Evolutionary conservation across 768 basidiomycete genomes (phyloP).

Genomic region (Hericium alpestre): DNA sequence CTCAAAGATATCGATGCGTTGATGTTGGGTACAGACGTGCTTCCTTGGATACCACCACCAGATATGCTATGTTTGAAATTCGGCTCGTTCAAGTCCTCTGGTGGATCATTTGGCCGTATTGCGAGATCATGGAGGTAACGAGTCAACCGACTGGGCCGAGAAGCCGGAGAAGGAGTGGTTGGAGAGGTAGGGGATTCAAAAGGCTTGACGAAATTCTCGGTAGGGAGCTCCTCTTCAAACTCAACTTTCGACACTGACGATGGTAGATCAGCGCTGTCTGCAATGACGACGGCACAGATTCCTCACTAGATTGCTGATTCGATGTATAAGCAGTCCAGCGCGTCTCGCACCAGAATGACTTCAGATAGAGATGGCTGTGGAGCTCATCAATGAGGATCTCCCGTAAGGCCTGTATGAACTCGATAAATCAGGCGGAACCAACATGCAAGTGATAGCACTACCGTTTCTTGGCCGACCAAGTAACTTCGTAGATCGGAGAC

Average conservation of each 20-base stretch:
- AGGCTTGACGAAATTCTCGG: slow-evolving; percentile 10
- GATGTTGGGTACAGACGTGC: slow-evolving; percentile 11
- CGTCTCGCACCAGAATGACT: slow-evolving; percentile 90
- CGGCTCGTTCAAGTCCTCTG: slow-evolving; percentile 47
- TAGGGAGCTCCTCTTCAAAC: slow-evolving; percentile 39
- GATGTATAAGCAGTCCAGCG: slow-evolving; percentile 81
- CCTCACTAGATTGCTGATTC: slow-evolving; percentile 61
- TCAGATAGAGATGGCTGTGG: slow-evolving; percentile 94
- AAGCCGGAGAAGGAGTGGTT: slow-evolving; percentile 27
- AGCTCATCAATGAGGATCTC: slow-evolving; percentile 94
- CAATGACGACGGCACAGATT: neutral
- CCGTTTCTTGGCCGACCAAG: slow-evolving; percentile 76
- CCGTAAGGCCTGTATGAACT: slow-evolving; percentile 55
- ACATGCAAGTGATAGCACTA: slow-evolving; percentile 17
- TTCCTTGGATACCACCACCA: slow-evolving; percentile 6
- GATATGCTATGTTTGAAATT: slow-evolving; percentile 18
- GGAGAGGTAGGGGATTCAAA: slow-evolving; percentile 19
- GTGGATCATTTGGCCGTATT: slow-evolving; percentile 68
- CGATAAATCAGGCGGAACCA: neutral
- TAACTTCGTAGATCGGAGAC: slow-evolving; percentile 81
- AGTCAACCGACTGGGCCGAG: slow-evolving; percentile 39
- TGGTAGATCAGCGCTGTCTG: slow-evolving; percentile 3
- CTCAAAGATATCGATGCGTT: neutral
- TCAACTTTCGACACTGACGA: slow-evolving; percentile 54
- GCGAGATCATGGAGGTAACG: slow-evolving; percentile 57